These are phyloP conservation scores for Zasmidium citrigriseum DNA, from an alignment of 2,329 filamentous ascomycete species.

Conservation along the genomic window DNA sequence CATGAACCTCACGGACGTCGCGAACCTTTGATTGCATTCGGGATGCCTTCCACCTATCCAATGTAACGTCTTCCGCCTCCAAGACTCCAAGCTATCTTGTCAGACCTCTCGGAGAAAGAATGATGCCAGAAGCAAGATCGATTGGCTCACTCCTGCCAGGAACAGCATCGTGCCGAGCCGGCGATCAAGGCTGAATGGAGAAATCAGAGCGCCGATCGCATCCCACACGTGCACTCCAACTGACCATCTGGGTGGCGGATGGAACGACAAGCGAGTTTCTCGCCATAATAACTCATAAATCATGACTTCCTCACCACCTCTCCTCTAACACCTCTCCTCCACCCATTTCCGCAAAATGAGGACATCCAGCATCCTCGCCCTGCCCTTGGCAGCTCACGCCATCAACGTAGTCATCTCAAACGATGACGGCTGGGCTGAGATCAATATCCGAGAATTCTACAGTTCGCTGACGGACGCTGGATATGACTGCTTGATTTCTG, in stretches of 20 bases:
- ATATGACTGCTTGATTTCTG: constrained; percentile 65
- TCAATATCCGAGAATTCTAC: constrained; percentile 64
- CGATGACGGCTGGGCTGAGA: constrained; percentile 74
- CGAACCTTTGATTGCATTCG: too few species aligned
- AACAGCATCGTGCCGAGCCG: too few species aligned
- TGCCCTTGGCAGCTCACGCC: constrained; percentile 7
- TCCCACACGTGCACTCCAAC: not conserved
- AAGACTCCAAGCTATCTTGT: too few species aligned
- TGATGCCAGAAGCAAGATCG: too few species aligned
- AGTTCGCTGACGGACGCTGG: constrained; percentile 56
- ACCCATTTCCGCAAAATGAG: not conserved
- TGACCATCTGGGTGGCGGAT: not conserved
- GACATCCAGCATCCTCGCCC: not conserved
- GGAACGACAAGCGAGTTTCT: not conserved
- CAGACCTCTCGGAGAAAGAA: too few species aligned
- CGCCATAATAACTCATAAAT: not conserved
- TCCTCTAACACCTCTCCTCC: not conserved
- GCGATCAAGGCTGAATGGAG: too few species aligned
- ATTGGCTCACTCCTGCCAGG: too few species aligned
- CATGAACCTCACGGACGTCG: too few species aligned
- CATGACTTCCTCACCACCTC: not conserved
- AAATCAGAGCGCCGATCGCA: too few species aligned
- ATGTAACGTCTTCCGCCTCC: too few species aligned
- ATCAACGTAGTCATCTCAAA: constrained; percentile 65
- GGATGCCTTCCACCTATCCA: too few species aligned